phyloP scores from a whole-genome alignment of 805 yeast species.

The Groenewaldozyma salmanticensis region DNA sequence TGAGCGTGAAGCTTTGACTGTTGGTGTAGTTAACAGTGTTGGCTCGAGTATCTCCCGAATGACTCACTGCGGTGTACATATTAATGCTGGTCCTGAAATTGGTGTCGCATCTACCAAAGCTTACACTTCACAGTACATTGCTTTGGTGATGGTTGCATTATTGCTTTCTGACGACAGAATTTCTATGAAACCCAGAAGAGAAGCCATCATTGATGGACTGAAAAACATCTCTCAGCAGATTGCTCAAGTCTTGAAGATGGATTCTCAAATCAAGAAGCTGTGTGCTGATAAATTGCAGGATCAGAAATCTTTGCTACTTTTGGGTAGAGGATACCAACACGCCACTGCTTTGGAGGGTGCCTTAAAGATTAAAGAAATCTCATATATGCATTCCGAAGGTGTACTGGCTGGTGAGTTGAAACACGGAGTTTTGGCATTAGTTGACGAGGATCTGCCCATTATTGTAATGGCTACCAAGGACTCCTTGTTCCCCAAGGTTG shows the following conservation, averaged over 20 bases:
- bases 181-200: constrained; percentile 65
- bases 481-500: constrained; percentile 89
- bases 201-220: constrained; percentile 78
- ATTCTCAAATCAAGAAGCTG: constrained; percentile 61
- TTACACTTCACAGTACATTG: constrained; percentile 95
- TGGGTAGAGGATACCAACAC: constrained; percentile 96
- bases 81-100: constrained; percentile 98
- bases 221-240: constrained; percentile 80
- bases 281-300: constrained; percentile 64
- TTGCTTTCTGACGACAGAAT: constrained; percentile 89
- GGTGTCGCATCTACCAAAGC: constrained; percentile 99
- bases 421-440: constrained; percentile 96
- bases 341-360: constrained; percentile 99
- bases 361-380: constrained; percentile 92
- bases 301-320: constrained; percentile 77
- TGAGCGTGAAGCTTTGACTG: constrained; percentile 94
- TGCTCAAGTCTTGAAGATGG: constrained; percentile 61
- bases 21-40: constrained; percentile 95
- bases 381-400: constrained; percentile 99
- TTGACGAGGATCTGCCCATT: constrained; percentile 88
- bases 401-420: constrained; percentile 98
- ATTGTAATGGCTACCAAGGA: constrained; percentile 95
- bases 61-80: constrained; percentile 98
- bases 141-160: constrained; percentile 91
- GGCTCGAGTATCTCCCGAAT: constrained; percentile 95